These are phyloP conservation scores for Sungouiozyma ichnusensis DNA, from an alignment of 805 yeast genomes.

Conservation along the genomic window DNA sequence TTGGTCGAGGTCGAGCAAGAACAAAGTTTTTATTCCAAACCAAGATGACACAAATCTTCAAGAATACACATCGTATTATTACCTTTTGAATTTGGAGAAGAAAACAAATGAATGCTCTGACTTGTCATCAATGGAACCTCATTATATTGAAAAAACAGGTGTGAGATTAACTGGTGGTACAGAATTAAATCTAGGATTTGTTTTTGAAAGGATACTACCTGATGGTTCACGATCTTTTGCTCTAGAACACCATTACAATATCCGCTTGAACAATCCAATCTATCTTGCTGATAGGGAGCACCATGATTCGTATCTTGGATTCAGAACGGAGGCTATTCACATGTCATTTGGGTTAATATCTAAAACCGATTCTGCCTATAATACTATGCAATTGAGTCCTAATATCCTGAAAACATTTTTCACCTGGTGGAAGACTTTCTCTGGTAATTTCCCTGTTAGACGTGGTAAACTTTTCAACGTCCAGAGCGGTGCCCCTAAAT, in stretches of 20 bases:
- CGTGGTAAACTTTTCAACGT: slow-evolving; percentile 63
- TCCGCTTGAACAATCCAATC: slow-evolving; percentile 47
- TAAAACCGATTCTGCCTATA: slow-evolving; percentile 36
- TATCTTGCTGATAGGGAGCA: slow-evolving; percentile 33
- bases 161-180: slow-evolving; percentile 54
- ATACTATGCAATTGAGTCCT: slow-evolving; percentile 72
- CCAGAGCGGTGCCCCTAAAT: slow-evolving; percentile 45
- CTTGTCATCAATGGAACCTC: slow-evolving; percentile 14
- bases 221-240: slow-evolving; percentile 32
- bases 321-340: slow-evolving; percentile 75
- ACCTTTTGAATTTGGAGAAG: slow-evolving; percentile 28
- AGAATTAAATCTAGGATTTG: slow-evolving; percentile 45
- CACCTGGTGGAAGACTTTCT: slow-evolving; percentile 78
- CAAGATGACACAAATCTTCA: slow-evolving; percentile 33
- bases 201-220: slow-evolving; percentile 38
- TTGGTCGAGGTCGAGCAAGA: slow-evolving; percentile 45
- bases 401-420: slow-evolving; percentile 55
- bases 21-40: slow-evolving; percentile 38
- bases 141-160: slow-evolving; percentile 41
- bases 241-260: slow-evolving; percentile 51
- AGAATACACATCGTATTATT: slow-evolving; percentile 40
- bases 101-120: slow-evolving; percentile 11
- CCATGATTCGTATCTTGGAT: slow-evolving; percentile 76
- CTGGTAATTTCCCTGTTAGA: slow-evolving; percentile 73
- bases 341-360: slow-evolving; percentile 50